A percentile compares a stretch with the other conserved stretches of the same genome.
These are phyloP conservation scores for Russula sp. DNA, from an alignment of 768 basidiomycete genomes.

Conservation along the genomic window DNA sequence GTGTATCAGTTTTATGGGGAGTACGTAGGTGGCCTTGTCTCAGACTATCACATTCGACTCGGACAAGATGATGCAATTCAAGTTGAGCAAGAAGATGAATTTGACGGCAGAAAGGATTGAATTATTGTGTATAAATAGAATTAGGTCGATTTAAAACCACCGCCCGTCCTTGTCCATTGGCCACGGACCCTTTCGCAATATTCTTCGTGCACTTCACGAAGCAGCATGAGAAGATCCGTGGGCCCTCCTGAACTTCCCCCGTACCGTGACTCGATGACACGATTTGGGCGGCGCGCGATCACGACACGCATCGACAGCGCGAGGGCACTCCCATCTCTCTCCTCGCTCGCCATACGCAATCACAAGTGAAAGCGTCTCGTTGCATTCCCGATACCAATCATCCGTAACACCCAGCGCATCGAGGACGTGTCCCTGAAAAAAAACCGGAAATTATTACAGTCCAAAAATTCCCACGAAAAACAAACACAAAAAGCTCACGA, in stretches of 20 bases:
- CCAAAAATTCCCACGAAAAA: too few species aligned
- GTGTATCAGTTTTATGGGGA: too few species aligned
- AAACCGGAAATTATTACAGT: not conserved
- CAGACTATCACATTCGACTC: too few species aligned
- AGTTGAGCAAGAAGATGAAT: too few species aligned
- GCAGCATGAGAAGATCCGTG: slow-evolving; percentile 17
- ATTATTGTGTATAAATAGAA: not conserved
- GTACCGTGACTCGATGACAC: not conserved
- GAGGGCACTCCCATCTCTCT: slow-evolving; percentile 16
- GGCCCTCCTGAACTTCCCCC: slow-evolving; percentile 13
- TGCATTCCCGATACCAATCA: slow-evolving; percentile 26
- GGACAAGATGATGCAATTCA: too few species aligned
- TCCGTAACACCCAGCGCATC: slow-evolving; percentile 17
- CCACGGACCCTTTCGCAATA: slow-evolving; percentile 15
- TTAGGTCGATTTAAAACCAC: slow-evolving; percentile 2
- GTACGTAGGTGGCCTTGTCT: too few species aligned
- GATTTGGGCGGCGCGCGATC: slow-evolving; percentile 23
- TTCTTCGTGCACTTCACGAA: slow-evolving; percentile 19
- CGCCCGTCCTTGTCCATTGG: not conserved
- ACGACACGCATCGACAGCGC: slow-evolving; percentile 15
- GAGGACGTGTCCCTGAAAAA: slow-evolving; percentile 13
- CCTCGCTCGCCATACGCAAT: slow-evolving; percentile 24
- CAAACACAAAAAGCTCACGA: not conserved
- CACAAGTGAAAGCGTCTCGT: slow-evolving; percentile 23
- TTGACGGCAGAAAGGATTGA: too few species aligned